Evolutionary conservation across 495 filamentous ascomycete genomes (phyloP).

Genomic region (Polyplosphaeria fusca): DNA sequence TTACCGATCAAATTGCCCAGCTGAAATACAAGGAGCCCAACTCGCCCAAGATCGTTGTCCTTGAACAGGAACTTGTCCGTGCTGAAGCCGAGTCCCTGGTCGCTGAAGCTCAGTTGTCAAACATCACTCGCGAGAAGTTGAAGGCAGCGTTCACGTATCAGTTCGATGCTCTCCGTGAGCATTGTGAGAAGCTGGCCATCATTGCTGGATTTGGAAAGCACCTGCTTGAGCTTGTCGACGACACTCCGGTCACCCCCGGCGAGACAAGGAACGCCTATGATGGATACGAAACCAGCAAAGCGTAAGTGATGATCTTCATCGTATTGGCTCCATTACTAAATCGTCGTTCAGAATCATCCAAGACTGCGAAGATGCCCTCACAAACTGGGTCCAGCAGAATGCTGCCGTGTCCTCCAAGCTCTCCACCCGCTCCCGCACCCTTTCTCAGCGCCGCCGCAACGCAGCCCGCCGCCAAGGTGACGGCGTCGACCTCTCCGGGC

Average conservation of each 20-base stretch:
- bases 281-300: conserved; percentile 97
- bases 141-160: conserved; percentile 98
- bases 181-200: conserved; percentile 97
- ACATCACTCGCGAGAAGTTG: conserved; percentile 98
- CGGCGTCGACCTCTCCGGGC: conserved; percentile 73
- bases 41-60: conserved; percentile 92
- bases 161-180: conserved; percentile 94
- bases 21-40: conserved; percentile 99
- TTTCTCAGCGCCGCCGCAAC: conserved; percentile 77
- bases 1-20: conserved; percentile 97
- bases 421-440: conserved; percentile 75
- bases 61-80: conserved; percentile 97
- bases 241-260: conserved; percentile 93
- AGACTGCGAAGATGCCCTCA: conserved; percentile 95
- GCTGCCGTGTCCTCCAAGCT: conserved; percentile 82
- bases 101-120: conserved; percentile 94
- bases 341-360: conserved; percentile 73
- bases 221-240: conserved; percentile 88
- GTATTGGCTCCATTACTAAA: conserved; percentile 1
- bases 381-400: conserved; percentile 91
- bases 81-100: conserved; percentile 98
- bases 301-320: conserved; percentile 40
- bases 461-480: conserved; percentile 61
- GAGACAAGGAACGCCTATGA: conserved; percentile 96
- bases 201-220: conserved; percentile 98